phyloP scores from a whole-genome alignment of 106 monocot species.

The Iris macrosiphon region DNA sequence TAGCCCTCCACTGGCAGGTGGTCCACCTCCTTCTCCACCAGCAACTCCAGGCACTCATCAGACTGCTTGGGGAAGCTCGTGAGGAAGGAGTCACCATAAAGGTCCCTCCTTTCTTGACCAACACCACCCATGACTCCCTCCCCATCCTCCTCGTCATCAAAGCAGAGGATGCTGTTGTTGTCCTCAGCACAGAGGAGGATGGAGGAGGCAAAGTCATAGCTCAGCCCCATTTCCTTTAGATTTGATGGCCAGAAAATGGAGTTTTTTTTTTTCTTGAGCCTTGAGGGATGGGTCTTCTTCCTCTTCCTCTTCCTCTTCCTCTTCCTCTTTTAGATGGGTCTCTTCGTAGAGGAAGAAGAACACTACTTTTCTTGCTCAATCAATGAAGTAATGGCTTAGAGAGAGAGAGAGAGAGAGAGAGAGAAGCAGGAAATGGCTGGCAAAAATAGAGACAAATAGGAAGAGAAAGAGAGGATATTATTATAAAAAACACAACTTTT shows the following conservation, averaged over 20 bases:
- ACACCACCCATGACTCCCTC: neutral
- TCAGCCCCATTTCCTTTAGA: constrained; percentile 24
- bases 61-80: constrained; percentile 31
- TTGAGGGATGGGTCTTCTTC: neutral
- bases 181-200: constrained; percentile 66
- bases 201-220: constrained; percentile 38
- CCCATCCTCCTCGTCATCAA: constrained; percentile 37
- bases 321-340: constrained; percentile 9
- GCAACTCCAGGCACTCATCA: constrained; percentile 44
- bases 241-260: neutral
- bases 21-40: constrained; percentile 44
- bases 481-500: too few species aligned
- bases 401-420: neutral
- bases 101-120: constrained; percentile 14
- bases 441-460: too few species aligned
- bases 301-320: constrained; percentile 6
- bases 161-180: constrained; percentile 44
- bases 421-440: too few species aligned
- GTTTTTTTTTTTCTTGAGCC: too few species aligned
- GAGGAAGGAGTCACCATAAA: constrained; percentile 31
- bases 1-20: constrained; percentile 47
- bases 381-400: neutral
- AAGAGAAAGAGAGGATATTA: too few species aligned
- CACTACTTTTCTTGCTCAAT: too few species aligned
- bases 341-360: neutral